Evolutionary conservation across 2,329 filamentous ascomycete species (phyloP).

Genomic region (Colletotrichum tofieldiae): DNA sequence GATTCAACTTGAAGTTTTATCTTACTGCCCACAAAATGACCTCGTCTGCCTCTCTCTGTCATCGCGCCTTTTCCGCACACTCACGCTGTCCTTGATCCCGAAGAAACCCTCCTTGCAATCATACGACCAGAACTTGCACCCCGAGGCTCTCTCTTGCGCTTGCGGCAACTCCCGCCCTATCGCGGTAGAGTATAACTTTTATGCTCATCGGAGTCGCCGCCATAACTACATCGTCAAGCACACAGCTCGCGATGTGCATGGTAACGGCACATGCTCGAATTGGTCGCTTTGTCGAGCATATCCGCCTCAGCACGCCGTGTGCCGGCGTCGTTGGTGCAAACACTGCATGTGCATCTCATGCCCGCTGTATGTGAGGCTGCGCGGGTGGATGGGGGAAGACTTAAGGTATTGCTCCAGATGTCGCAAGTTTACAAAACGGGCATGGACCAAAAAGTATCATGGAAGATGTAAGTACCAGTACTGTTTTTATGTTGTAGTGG

Average conservation of each 20-base stretch:
- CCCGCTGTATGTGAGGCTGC: conserved; percentile 9
- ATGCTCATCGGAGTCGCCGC: neutral
- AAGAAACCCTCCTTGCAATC: neutral
- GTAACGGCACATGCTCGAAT: neutral
- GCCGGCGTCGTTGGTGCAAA: conserved; percentile 9
- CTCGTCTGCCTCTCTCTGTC: conserved; percentile 26
- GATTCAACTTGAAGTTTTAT: conserved; percentile 5
- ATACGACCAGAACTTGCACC: neutral
- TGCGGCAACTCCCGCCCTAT: neutral
- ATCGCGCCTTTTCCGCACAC: neutral
- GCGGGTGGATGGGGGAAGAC: neutral
- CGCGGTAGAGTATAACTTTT: neutral
- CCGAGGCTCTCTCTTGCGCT: neutral
- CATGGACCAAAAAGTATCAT: conserved; percentile 2
- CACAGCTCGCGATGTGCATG: rapidly evolving
- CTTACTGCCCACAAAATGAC: conserved; percentile 5
- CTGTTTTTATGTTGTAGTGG: neutral
- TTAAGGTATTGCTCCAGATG: conserved; percentile 12
- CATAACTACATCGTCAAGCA: neutral
- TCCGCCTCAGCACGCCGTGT: neutral
- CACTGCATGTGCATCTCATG: conserved; percentile 31
- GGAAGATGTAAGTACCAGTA: conserved; percentile 25
- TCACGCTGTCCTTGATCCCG: neutral
- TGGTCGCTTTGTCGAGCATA: neutral
- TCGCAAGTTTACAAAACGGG: conserved; percentile 21